Evolutionary conservation across 768 basidiomycete species (phyloP).

Genomic region (Tylopilus rubrobrunneus): DNA sequence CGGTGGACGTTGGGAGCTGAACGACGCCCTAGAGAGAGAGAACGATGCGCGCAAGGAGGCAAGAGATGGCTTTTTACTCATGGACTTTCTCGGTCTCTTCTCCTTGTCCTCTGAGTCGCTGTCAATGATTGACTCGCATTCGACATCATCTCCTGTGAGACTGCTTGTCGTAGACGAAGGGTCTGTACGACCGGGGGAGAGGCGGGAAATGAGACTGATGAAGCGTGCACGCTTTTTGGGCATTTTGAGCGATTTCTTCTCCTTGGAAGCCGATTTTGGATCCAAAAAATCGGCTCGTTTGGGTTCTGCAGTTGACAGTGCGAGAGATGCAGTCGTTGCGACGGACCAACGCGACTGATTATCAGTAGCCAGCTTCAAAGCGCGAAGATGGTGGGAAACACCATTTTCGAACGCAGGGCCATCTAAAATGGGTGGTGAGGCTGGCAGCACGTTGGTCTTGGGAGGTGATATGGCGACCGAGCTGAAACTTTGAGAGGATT

Average conservation of each 20-base stretch:
- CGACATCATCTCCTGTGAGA: constrained; percentile 4
- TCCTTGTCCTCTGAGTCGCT: constrained; percentile 19
- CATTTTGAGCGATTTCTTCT: constrained; percentile 23
- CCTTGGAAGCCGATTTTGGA: constrained; percentile 12
- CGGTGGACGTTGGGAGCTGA: constrained; percentile 25
- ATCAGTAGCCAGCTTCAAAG: background rate
- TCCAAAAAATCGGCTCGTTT: constrained; percentile 3
- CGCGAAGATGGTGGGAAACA: background rate
- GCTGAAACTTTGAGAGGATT: constrained; percentile 5
- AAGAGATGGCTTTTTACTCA: constrained; percentile 29
- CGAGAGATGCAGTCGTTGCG: constrained; percentile 29
- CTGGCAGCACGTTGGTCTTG: constrained; percentile 2
- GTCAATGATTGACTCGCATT: constrained; percentile 23
- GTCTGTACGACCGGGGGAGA: constrained; percentile 30
- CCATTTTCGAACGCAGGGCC: background rate
- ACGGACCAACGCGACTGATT: constrained; percentile 29
- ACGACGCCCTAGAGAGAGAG: constrained; percentile 28
- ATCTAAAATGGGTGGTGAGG: constrained; percentile 6
- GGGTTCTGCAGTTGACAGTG: constrained; percentile 14
- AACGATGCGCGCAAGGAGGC: constrained; percentile 30
- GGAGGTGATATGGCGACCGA: constrained; percentile 4
- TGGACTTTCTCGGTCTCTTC: constrained; percentile 12
- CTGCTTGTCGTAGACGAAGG: constrained; percentile 4
- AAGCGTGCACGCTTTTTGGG: constrained; percentile 32
- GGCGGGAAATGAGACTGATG: constrained; percentile 30